These are phyloP conservation scores for Talaromyces trachyspermus DNA, from an alignment of 495 filamentous ascomycete species.

Conservation along the genomic window DNA sequence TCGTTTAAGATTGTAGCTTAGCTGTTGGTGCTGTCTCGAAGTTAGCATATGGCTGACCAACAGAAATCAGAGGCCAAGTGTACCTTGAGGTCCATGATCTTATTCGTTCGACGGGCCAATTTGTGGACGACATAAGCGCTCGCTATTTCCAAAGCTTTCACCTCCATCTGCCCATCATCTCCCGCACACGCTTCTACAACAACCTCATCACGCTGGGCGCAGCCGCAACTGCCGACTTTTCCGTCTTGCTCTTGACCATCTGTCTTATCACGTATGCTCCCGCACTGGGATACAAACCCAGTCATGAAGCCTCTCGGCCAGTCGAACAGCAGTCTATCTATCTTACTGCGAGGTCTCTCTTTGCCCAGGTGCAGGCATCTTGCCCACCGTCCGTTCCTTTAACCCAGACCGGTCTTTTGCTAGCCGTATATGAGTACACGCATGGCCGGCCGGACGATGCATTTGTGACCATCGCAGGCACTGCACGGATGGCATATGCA, in stretches of 20 bases:
- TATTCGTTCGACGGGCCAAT: constrained; percentile 19
- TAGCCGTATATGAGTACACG: constrained; percentile 21
- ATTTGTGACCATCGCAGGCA: constrained; percentile 23
- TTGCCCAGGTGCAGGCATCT: constrained; percentile 22
- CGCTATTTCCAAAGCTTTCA: constrained; percentile 33
- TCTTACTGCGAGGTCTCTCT: constrained; percentile 20
- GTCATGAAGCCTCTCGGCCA: constrained; percentile 9
- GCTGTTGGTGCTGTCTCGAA: no score
- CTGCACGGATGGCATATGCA: constrained; percentile 19
- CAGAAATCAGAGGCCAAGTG: not conserved
- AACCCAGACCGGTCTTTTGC: constrained; percentile 24
- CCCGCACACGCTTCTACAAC: constrained; percentile 22
- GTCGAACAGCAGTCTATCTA: constrained; percentile 19
- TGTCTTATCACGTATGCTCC: constrained; percentile 14
- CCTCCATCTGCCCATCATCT: constrained; percentile 27
- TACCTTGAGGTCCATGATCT: constrained; percentile 14
- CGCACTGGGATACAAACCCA: constrained; percentile 7
- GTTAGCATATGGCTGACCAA: no score
- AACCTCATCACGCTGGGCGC: constrained; percentile 12
- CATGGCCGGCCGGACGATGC: constrained; percentile 20
- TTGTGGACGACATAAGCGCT: constrained; percentile 24
- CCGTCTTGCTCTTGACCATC: constrained; percentile 20
- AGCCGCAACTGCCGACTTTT: constrained; percentile 15
- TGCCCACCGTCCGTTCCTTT: constrained; percentile 18
- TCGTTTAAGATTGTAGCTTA: no score